Percentiles rank a stretch among this genome's conserved stretches.
Evolutionary conservation across 768 basidiomycete species (phyloP).

Genomic region (Mycena galericulata): DNA sequence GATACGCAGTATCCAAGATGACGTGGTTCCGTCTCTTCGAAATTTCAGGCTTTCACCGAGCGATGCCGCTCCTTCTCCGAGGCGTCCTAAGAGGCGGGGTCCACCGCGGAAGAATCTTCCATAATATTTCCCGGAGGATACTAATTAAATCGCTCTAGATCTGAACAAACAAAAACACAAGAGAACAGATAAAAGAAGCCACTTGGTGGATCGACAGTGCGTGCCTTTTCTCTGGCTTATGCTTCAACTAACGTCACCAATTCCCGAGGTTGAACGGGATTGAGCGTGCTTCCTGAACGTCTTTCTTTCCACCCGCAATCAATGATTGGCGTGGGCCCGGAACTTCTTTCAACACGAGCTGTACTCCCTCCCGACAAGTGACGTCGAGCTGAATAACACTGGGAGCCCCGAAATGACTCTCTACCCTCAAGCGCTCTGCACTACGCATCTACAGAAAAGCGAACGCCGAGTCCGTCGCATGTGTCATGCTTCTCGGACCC

Average conservation of each 20-base stretch:
- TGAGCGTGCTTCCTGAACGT: not conserved
- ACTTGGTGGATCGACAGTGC: conserved; percentile 29
- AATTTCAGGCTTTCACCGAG: not conserved
- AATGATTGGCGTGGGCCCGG: conserved; percentile 5
- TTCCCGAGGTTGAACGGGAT: conserved; percentile 23
- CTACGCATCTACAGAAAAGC: not conserved
- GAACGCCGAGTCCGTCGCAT: conserved; percentile 4
- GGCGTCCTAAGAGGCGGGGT: not conserved
- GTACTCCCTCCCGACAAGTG: too few species aligned
- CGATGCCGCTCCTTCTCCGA: not conserved
- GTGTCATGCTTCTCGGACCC: not conserved
- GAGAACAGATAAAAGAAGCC: not conserved
- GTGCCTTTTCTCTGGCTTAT: conserved; percentile 20
- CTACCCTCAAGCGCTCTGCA: not conserved
- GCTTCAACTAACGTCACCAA: conserved; percentile 14
- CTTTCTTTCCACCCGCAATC: conserved; percentile 17
- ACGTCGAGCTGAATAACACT: too few species aligned
- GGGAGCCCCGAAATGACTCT: too few species aligned
- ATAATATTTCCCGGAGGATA: not conserved
- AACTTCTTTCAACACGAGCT: conserved; percentile 12
- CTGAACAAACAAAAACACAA: not conserved
- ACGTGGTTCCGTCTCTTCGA: not conserved
- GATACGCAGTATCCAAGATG: not conserved
- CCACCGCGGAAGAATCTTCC: not conserved
- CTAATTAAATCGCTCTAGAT: not conserved